Evolutionary conservation across 208 protist species (phyloP).

Genomic region (Leishmania arabica): DNA sequence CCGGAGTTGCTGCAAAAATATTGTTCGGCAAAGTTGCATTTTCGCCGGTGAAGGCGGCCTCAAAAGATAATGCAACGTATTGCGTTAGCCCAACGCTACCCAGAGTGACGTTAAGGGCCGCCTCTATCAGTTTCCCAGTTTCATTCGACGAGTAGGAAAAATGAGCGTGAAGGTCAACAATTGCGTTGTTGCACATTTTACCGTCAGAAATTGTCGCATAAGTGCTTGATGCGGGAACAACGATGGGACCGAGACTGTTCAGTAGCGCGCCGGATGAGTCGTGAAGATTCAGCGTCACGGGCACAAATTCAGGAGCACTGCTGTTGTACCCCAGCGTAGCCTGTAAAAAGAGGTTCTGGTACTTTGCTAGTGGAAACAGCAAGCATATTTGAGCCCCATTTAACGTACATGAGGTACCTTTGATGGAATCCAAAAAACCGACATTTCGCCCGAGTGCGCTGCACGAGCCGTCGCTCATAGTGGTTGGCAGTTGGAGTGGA

Average conservation of each 20-base stretch:
- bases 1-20: conserved; percentile 60
- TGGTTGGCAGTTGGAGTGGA: conserved; percentile 41
- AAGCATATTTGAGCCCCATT: conserved; percentile 48
- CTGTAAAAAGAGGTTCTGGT: conserved; percentile 58
- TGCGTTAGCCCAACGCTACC: conserved; percentile 19
- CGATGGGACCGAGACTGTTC: conserved; percentile 31
- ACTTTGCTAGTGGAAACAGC: conserved; percentile 39
- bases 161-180: conserved; percentile 31
- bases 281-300: conserved; percentile 42
- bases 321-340: conserved; percentile 14
- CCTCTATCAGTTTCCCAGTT: conserved; percentile 28
- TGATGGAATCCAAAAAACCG: conserved; percentile 57
- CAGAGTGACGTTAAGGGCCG: conserved; percentile 31
- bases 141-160: conserved; percentile 45
- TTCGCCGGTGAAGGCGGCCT: conserved; percentile 37
- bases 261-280: conserved; percentile 33
- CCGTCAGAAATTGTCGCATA: conserved; percentile 39
- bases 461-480: conserved; percentile 48
- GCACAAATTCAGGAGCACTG: conserved; percentile 15
- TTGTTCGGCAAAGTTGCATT: conserved; percentile 33
- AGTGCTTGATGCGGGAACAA: conserved; percentile 4
- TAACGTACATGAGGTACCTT: conserved; percentile 50
- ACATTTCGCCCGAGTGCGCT: conserved; percentile 29
- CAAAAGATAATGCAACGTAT: conserved; percentile 49
- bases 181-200: conserved; percentile 53